Evolutionary conservation across 345 rosid species (phyloP).

Genomic region (Capsella bursapastoris): DNA sequence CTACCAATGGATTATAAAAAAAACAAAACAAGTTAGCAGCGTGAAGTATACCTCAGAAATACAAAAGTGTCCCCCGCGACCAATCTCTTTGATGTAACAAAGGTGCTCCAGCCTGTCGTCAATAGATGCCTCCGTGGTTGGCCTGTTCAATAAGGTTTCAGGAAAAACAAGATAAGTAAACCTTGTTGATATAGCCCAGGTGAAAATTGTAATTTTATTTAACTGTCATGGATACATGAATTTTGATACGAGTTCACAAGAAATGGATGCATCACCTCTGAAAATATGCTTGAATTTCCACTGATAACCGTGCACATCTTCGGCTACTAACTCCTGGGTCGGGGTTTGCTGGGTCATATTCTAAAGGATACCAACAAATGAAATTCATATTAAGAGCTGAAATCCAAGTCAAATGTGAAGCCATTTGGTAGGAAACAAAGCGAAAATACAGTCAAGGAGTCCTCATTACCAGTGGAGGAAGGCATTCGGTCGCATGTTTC

Average conservation of each 20-base stretch:
- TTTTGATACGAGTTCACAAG: background rate
- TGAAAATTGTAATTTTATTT: background rate
- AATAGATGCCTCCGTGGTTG: conserved; percentile 94
- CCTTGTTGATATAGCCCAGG: background rate
- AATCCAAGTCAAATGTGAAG: conserved; percentile 17
- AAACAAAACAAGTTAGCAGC: conserved; percentile 10
- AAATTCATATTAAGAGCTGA: conserved; percentile 27
- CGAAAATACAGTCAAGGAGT: background rate
- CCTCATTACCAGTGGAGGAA: conserved; percentile 78
- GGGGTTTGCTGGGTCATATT: conserved; percentile 91
- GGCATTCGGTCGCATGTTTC: conserved; percentile 90
- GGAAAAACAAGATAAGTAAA: conserved; percentile 20
- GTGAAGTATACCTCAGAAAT: conserved; percentile 66
- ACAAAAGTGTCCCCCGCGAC: conserved; percentile 91
- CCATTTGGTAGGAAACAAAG: conserved; percentile 4
- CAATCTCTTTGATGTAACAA: conserved; percentile 86
- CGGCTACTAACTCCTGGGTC: conserved; percentile 89
- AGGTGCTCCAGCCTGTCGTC: conserved; percentile 97
- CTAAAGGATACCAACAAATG: conserved; percentile 48
- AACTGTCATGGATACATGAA: conserved; percentile 2
- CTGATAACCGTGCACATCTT: conserved; percentile 87
- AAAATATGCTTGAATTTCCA: conserved; percentile 97
- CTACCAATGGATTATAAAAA: conserved; percentile 15
- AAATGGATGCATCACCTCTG: conserved; percentile 60
- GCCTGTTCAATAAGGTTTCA: conserved; percentile 55